Evolutionary conservation across 163 green algal genomes (phyloP), one percentile per base, ranked within the genome.

Genomic region (Volvox carteri): DNA sequence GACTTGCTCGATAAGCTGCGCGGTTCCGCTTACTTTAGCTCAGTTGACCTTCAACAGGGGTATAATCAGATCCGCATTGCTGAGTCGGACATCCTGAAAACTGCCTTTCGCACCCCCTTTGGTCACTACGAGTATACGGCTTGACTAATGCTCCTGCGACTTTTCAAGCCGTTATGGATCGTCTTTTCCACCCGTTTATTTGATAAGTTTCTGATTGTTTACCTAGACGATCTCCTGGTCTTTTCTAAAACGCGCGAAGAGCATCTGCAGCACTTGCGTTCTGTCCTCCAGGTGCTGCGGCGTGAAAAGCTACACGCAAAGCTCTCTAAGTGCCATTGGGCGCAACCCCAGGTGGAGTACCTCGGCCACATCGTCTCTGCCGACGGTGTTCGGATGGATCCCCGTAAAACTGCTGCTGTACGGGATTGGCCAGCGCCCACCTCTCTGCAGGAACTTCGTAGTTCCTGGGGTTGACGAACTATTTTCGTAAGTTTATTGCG

Each of bases 51-150:
- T 14, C 42, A 78, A 2, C 70, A 35, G 41, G 95, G 93, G 11
- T 97, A 96, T 78, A 87, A 95, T 41, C 95, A 97, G 46, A 92
- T 97, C 8, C 80, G 84, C 0, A 91, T 97, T 8, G 73, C n/a
- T 3, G 4, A 68, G 11, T 75, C 93, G 19, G 93, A 96, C 42
- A 74, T 94, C 0, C 90, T 80, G 0, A 97, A 96, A 73, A 97
- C 94, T 14, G 95, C 92, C 0, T 97, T 97, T 73, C 50, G 72
- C 28, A 77, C 33, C 6, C 96, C 93, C 8, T 93, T 91, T 68
- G 95, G 96, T 3, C 90, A 94, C 21, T 97, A 89, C 74, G 78
- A 97, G 35, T 97, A 39, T 96, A 97, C 90, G 95, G 94, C 1
- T 73, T 97, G 12, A 93, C 84, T 7, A 96, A 96, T 74, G 93